Conservation (phyloP, 345 rosid species). For the Populus ilicifolia region DNA sequence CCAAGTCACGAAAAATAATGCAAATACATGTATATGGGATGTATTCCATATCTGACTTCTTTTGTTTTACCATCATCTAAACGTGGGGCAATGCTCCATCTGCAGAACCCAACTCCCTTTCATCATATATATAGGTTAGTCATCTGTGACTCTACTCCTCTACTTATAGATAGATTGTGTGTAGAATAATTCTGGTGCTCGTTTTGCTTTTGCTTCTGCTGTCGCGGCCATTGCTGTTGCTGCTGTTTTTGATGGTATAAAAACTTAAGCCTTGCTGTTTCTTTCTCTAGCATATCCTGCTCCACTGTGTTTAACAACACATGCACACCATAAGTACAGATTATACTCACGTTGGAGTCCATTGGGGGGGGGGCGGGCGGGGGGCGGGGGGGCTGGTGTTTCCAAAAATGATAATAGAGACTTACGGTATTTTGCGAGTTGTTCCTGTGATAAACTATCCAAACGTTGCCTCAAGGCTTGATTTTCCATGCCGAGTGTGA, state of each 20-base stretch:
- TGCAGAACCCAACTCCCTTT: neutral
- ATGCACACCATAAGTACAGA: too few relatives aligned
- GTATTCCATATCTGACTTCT: neutral
- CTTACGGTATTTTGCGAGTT: slow-evolving; percentile 75
- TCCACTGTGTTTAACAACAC: neutral
- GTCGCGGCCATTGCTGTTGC: neutral
- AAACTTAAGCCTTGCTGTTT: neutral
- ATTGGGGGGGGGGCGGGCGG: neutral
- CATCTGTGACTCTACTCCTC: neutral
- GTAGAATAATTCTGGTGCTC: neutral
- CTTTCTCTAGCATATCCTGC: slow-evolving; percentile 9
- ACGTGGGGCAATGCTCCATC: neutral
- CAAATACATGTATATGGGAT: neutral
- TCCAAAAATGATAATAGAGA: neutral
- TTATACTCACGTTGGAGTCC: neutral
- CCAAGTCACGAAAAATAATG: neutral
- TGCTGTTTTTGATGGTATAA: slow-evolving; percentile 2
- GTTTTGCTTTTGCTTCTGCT: neutral
- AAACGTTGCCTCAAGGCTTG: slow-evolving; percentile 79
- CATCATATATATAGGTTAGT: neutral
- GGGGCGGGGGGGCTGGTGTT: too few relatives aligned
- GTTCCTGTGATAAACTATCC: slow-evolving; percentile 77
- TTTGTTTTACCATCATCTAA: neutral
- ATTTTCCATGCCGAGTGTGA: slow-evolving; percentile 85
- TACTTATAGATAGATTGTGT: neutral